Conservation (phyloP, 495 filamentous ascomycete genomes). For the Neurospora intermedia region DNA sequence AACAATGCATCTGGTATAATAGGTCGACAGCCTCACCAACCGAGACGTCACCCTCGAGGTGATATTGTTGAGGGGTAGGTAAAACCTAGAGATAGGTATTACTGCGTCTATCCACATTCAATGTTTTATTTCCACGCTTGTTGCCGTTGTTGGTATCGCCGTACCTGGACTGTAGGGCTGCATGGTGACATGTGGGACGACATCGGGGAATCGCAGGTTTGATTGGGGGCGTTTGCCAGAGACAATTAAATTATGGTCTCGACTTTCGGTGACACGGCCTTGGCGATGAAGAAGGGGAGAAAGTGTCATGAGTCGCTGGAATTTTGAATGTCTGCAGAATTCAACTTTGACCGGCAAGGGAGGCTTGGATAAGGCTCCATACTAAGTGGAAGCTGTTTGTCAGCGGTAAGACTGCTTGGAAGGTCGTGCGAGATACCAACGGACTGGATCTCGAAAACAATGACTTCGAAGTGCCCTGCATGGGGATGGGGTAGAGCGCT, state of each 20-base stretch:
- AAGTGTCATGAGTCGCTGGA: background rate
- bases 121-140: background rate
- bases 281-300: background rate
- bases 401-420: background rate
- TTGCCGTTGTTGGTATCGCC: background rate
- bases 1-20: background rate
- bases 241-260: background rate
- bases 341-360: background rate
- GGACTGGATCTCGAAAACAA: background rate
- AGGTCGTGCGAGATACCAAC: background rate
- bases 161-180: background rate
- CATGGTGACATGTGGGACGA: background rate
- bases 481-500: background rate
- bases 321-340: background rate
- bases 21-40: background rate
- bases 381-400: background rate
- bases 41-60: background rate
- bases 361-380: background rate
- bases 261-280: background rate
- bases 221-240: background rate
- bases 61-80: background rate
- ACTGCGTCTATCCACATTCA: background rate
- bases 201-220: background rate
- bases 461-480: background rate
- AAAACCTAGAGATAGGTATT: background rate